Percentiles rank a stretch among this genome's conserved stretches.
Conservation (phyloP, 2,329 filamentous ascomycete species). For the Hymenoscyphus occultus region DNA sequence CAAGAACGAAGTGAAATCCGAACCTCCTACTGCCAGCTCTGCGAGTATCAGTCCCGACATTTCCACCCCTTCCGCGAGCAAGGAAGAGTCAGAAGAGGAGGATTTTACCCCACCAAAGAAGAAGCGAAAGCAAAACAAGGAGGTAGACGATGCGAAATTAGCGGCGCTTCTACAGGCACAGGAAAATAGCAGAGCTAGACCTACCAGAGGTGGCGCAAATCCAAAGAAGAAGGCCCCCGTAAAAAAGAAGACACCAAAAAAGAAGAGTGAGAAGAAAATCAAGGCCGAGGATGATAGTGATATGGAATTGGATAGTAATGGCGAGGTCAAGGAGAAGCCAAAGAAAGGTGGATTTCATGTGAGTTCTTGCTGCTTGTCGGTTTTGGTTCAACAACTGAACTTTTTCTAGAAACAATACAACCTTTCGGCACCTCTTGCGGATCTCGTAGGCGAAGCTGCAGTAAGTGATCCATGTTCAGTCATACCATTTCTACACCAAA, state of each 20-base stretch:
- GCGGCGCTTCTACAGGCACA: slow-evolving; percentile 89
- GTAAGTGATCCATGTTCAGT: slow-evolving; percentile 43
- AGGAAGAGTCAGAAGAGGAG: slow-evolving; percentile 31
- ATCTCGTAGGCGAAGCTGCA: slow-evolving; percentile 66
- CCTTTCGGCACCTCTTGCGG: slow-evolving; percentile 66
- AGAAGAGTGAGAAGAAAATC: slow-evolving; percentile 72
- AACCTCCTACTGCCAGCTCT: slow-evolving; percentile 13
- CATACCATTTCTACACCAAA: slow-evolving; percentile 3
- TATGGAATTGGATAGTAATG: slow-evolving; percentile 59
- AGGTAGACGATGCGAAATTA: slow-evolving; percentile 77
- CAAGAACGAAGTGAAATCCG: slow-evolving; percentile 20
- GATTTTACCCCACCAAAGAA: slow-evolving; percentile 44
- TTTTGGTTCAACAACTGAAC: slow-evolving; percentile 4
- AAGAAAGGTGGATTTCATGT: slow-evolving; percentile 89
- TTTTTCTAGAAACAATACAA: slow-evolving; percentile 63
- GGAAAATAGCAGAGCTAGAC: slow-evolving; percentile 69
- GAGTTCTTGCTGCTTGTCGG: slow-evolving; percentile 37
- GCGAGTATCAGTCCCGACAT: slow-evolving; percentile 7
- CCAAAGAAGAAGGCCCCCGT: slow-evolving; percentile 52
- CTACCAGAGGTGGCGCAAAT: slow-evolving; percentile 68
- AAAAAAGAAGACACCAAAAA: slow-evolving; percentile 59
- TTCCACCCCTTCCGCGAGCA: slow-evolving; percentile 9
- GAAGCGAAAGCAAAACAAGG: slow-evolving; percentile 55
- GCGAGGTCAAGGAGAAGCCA: slow-evolving; percentile 56
- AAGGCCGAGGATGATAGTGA: slow-evolving; percentile 79